These are phyloP conservation scores for Symbiotaphrina buchneri DNA, from an alignment of 495 filamentous ascomycete species.

Conservation along the genomic window DNA sequence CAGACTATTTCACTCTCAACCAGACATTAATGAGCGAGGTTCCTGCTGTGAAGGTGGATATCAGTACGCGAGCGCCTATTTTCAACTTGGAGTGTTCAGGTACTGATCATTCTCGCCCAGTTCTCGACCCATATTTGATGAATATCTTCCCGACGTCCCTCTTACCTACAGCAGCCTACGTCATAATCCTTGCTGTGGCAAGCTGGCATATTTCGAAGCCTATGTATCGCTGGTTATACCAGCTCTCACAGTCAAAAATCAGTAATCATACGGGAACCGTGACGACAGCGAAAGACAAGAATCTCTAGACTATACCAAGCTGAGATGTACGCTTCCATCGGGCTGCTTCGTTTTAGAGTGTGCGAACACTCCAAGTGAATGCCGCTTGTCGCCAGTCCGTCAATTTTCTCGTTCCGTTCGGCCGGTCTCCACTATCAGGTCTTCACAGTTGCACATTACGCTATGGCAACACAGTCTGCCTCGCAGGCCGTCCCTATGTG, in stretches of 20 bases:
- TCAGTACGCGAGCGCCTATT: constrained; percentile 23
- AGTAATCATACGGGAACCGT: no score
- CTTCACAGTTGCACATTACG: no score
- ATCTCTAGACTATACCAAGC: no score
- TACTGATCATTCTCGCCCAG: constrained; percentile 6
- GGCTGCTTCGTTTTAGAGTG: no score
- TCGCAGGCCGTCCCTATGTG: no score
- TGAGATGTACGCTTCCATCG: no score
- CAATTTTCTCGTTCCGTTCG: no score
- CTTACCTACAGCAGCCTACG: constrained; percentile 14
- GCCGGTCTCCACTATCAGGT: no score
- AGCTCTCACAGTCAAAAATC: constrained; percentile 3
- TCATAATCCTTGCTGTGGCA: constrained; percentile 10
- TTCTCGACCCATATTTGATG: constrained; percentile 59
- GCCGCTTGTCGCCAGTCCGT: no score
- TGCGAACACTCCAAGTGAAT: no score
- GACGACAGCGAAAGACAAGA: no score
- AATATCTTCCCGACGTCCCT: constrained; percentile 19
- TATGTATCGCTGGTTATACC: constrained; percentile 11
- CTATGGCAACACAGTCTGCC: no score
- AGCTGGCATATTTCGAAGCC: constrained; percentile 14
- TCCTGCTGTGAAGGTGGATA: constrained; percentile 54
- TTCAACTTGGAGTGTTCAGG: constrained; percentile 3
- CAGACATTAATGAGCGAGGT: constrained; percentile 51
- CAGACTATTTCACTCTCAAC: constrained; percentile 65